These are phyloP conservation scores for Paramyrothecium sp. DNA, from an alignment of 2,329 filamentous ascomycete species.

Conservation along the genomic window DNA sequence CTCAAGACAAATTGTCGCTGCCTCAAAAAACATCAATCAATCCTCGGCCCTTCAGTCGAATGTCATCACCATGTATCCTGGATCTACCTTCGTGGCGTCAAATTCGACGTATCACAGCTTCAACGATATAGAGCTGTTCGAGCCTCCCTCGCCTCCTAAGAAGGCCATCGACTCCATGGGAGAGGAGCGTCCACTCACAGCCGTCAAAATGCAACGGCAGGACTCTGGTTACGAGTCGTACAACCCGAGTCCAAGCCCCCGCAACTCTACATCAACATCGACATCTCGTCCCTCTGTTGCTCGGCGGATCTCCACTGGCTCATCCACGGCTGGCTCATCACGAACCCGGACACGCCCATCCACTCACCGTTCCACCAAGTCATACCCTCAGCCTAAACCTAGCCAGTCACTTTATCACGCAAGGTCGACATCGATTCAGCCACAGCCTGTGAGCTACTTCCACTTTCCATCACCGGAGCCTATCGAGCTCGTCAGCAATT, in stretches of 20 bases:
- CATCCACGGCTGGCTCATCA: conserved; percentile 17
- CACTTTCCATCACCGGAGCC: conserved; percentile 47
- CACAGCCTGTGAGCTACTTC: conserved; percentile 40
- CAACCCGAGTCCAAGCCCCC: conserved; percentile 27
- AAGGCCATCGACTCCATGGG: conserved; percentile 14
- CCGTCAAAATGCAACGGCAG: conserved; percentile 48
- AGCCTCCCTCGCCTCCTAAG: conserved; percentile 31
- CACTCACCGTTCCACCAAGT: conserved; percentile 38
- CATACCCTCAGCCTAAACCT: conserved; percentile 23
- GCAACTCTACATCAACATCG: conserved; percentile 28
- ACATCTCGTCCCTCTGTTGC: conserved; percentile 24
- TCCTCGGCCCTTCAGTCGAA: conserved; percentile 9
- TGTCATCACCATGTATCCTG: conserved; percentile 25
- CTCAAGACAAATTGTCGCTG: too few species aligned
- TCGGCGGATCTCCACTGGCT: conserved; percentile 32
- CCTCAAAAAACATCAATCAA: not conserved
- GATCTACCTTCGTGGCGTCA: conserved; percentile 42
- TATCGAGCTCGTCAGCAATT: conserved; percentile 20
- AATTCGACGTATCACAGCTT: conserved; percentile 56
- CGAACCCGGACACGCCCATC: conserved; percentile 38
- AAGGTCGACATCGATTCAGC: conserved; percentile 14
- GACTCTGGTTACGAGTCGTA: conserved; percentile 60
- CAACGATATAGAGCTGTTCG: conserved; percentile 46
- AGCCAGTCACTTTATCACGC: not conserved
- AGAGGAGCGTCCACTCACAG: conserved; percentile 27